Percentiles rank a stretch among this genome's conserved stretches.
Conservation (phyloP, 176 grass and related monocot species). For the Chrysopogon serrulatus region DNA sequence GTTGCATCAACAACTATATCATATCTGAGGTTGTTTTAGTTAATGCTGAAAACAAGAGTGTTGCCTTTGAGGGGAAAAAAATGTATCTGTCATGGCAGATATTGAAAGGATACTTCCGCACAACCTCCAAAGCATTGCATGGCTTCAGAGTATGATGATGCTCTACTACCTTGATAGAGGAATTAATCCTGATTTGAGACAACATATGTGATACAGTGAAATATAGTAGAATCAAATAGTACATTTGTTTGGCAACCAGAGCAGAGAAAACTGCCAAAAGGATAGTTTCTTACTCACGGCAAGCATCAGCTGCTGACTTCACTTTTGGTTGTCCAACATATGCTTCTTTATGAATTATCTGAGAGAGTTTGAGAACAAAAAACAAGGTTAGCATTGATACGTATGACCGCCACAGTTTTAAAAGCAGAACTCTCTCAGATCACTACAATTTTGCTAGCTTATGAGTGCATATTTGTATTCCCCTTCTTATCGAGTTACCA, state of each 20-base stretch:
- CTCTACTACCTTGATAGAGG: conserved; percentile 75
- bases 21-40: conserved; percentile 62
- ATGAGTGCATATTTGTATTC: background rate
- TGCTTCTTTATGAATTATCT: conserved; percentile 93
- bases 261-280: background rate
- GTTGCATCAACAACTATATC: conserved; percentile 95
- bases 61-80: background rate
- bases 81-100: background rate
- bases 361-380: conserved; percentile 29
- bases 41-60: conserved; percentile 52
- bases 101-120: conserved; percentile 75
- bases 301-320: conserved; percentile 85
- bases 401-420: background rate
- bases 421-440: background rate
- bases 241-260: background rate
- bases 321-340: conserved; percentile 81
- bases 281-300: conserved; percentile 68
- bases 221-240: conserved; percentile 5
- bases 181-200: conserved; percentile 77
- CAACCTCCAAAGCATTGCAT: conserved; percentile 64
- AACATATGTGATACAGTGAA: conserved; percentile 21
- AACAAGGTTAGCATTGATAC: background rate
- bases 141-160: conserved; percentile 74
- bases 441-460: background rate
- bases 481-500: background rate